phyloP scores from a whole-genome alignment of 108 stramenopile species.

The Skeletonema grethae region DNA sequence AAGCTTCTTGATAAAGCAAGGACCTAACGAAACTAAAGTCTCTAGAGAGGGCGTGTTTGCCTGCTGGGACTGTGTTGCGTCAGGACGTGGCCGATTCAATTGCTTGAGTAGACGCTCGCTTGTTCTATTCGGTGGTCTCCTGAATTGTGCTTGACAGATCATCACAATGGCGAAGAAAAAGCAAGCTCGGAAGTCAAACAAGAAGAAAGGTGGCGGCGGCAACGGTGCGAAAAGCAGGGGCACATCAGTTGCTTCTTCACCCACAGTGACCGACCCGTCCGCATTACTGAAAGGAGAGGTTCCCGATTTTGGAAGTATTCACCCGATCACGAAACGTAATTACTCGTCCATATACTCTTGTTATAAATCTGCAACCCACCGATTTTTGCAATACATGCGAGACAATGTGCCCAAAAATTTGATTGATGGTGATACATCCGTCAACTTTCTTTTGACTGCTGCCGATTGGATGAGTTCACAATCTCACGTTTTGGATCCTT shows the following conservation, averaged over 20 bases:
- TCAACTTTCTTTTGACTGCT: conserved; percentile 30
- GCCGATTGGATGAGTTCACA: conserved; percentile 41
- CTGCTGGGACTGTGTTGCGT: too few relatives aligned
- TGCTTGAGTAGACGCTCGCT: too few relatives aligned
- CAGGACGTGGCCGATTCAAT: too few relatives aligned
- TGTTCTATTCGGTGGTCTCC: too few relatives aligned
- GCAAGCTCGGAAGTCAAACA: conserved; percentile 12
- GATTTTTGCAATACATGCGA: conserved; percentile 36
- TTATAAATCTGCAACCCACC: conserved; percentile 48
- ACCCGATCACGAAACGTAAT: neutral
- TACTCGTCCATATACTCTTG: conserved; percentile 37
- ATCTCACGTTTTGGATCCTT: conserved; percentile 17
- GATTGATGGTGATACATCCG: conserved; percentile 11
- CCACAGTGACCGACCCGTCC: neutral
- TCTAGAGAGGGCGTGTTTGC: too few relatives aligned
- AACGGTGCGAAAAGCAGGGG: neutral
- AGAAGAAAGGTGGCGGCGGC: conserved; percentile 17
- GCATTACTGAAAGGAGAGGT: conserved; percentile 20
- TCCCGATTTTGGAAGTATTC: conserved; percentile 13
- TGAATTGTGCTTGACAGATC: neutral
- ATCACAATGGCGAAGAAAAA: neutral
- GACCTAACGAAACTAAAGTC: too few relatives aligned
- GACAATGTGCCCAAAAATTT: conserved; percentile 7
- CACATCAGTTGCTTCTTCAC: neutral
- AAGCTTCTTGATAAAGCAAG: too few relatives aligned